Evolutionary conservation across 1,284 basidiomycete genomes (phyloP), one percentile per base, ranked within the genome.

Genomic region (Leccinum pachyderme): DNA sequence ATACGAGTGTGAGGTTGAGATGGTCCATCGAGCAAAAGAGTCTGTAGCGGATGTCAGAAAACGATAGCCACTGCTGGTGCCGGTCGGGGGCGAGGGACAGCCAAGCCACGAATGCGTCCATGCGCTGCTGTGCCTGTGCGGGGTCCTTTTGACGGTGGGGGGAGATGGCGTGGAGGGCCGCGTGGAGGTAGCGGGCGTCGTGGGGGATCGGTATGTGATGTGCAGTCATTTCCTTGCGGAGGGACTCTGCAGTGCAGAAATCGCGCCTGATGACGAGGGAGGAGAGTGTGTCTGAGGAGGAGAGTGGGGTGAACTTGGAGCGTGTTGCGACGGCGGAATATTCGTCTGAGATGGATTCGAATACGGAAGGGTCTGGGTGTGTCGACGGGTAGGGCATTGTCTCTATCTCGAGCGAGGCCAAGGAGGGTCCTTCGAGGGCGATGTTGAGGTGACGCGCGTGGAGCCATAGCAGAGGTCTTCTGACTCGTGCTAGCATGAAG

Each of bases 321-420:
- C 29, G 53, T 32, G 61, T 12, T 22, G 59, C 59, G 3, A 54
- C 32, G 37, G 59, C 49, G 3, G 56, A 31, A 52, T 71, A 69
- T 51, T 73, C 71, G 0, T 62, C 44, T 4, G 68, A 67, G 47
- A 60, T 48, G 49, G 55, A 43, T 43, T 69, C 71, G 33, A 69
- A 69, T 6, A 72, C 59, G 53, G 67, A 46, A 2, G 29, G 0
- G 39, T 72, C 66, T 18, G 68, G 70, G 25, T 35, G 53, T 7
- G 58, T 27, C 1, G 39, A 54, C 2, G 71, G 70, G 32, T 71
- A 71, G 15, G 67, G 60, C 54, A 73, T 68, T 4, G 67, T 52
- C 32, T 61, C 64, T 7, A 69, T 51, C 33, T 72, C 67, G 49
- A 71, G 55, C 43, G 71, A 66, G 47, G 68, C 59, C 0, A 68